Base-by-base conservation (phyloP, 1,284 basidiomycete species). In the Cutaneotrichosporon curvatum region DNA sequence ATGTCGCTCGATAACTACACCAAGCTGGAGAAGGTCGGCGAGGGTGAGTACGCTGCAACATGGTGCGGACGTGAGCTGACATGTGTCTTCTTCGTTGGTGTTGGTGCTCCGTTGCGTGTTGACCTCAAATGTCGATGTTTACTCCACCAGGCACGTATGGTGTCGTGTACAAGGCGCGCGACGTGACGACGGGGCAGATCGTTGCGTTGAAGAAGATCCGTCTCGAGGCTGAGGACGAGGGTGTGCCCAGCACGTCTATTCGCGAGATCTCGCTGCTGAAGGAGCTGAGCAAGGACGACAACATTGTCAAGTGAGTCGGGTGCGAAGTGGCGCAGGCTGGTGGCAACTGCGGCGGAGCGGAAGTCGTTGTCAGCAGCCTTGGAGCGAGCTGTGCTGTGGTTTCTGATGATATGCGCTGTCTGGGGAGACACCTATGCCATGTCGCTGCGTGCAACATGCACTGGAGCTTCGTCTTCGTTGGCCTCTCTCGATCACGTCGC, bases 61-160 rank as follows among this genome's bases (percentile, higher is more conserved):
- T 16, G 7, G 16, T n/a, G 19, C 12, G 14, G 4, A 18, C 28
- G 16, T 9, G 20, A 20, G n/a, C 38, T 40, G 25, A 40, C 28
- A 25, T 18, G 4, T n/a, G 18, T n/a, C 32, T n/a, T 22, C 20
- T 22, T 31, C n/a, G n/a, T n/a, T n/a, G n/a, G n/a, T n/a, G n/a
- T n/a, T n/a, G n/a, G n/a, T n/a, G n/a, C n/a, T n/a, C n/a, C n/a
- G n/a, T n/a, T n/a, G n/a, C n/a, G n/a, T n/a, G n/a, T n/a, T n/a
- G n/a, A n/a, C n/a, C n/a, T n/a, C n/a, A n/a, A n/a, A n/a, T n/a
- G n/a, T n/a, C 31, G 31, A 11, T 32, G 31, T 32, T n/a, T n/a
- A n/a, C n/a, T n/a, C n/a, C n/a, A n/a, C 21, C 59, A 97, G 94
- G 94, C 61, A 98, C 95, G 38, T 98, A 98, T 62, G 95, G 95